These are phyloP conservation scores for Tetrahymena thermophila DNA, from an alignment of 73 alveolate species.

Conservation along the genomic window DNA sequence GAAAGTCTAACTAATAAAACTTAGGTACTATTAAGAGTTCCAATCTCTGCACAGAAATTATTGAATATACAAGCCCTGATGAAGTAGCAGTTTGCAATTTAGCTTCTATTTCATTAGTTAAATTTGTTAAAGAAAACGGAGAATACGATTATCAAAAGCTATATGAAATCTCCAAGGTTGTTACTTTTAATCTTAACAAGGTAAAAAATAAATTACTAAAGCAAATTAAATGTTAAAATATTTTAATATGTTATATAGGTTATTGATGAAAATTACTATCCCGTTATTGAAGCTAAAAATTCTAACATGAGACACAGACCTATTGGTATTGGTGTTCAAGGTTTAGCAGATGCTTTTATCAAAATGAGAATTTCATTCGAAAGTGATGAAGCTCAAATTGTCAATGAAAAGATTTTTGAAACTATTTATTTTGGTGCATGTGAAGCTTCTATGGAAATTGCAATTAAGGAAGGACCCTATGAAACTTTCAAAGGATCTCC, in stretches of 20 bases:
- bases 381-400: conserved; percentile 66
- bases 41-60: conserved; percentile 91
- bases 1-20: conserved; percentile 84
- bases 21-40: conserved; percentile 92
- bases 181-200: conserved; percentile 67
- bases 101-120: conserved; percentile 83
- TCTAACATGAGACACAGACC: conserved; percentile 93
- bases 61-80: conserved; percentile 86
- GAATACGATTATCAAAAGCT: conserved; percentile 78
- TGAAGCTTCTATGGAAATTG: conserved; percentile 70
- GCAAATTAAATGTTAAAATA: background rate
- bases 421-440: conserved; percentile 91
- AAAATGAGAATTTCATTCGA: conserved; percentile 83
- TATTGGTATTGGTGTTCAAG: conserved; percentile 91
- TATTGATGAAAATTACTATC: conserved; percentile 85
- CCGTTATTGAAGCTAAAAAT: conserved; percentile 68
- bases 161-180: conserved; percentile 65
- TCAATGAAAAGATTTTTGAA: conserved; percentile 84
- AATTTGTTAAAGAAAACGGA: conserved; percentile 63
- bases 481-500: conserved; percentile 74
- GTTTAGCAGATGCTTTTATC: conserved; percentile 91
- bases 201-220: background rate
- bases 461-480: conserved; percentile 72
- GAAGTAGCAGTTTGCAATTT: conserved; percentile 95
- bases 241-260: conserved; percentile 15